Evolutionary conservation across 805 yeast species (phyloP).

Genomic region (Candida argentea): DNA sequence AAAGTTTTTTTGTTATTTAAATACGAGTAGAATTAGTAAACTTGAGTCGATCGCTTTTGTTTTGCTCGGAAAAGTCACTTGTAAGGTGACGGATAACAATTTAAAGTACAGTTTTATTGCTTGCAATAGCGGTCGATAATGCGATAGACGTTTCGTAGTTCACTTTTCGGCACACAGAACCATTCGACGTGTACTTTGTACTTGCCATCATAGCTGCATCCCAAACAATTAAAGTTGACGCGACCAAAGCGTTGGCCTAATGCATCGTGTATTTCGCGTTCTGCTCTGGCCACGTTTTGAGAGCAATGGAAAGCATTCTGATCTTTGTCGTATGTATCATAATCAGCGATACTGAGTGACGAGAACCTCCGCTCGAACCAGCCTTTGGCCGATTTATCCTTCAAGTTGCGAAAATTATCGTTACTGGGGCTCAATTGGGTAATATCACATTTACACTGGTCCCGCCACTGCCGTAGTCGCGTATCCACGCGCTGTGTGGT

Average conservation of each 20-base stretch:
- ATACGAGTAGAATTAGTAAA: too few relatives aligned
- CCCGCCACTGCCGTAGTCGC: conserved; percentile 43
- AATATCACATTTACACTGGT: conserved; percentile 39
- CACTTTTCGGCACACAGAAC: conserved; percentile 42
- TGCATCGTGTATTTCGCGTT: conserved; percentile 29
- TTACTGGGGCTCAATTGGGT: conserved; percentile 13
- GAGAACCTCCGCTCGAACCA: too few relatives aligned
- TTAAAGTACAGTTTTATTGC: not conserved
- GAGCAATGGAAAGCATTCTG: conserved; percentile 4
- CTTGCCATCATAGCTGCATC: conserved; percentile 19
- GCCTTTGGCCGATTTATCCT: not conserved
- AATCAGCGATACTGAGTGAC: too few relatives aligned
- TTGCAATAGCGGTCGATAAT: conserved; percentile 17
- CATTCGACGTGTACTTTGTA: conserved; percentile 42
- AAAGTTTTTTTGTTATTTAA: too few relatives aligned
- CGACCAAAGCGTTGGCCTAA: conserved; percentile 33
- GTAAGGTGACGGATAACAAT: not conserved
- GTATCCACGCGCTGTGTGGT: conserved; percentile 35
- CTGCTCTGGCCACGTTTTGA: conserved; percentile 24
- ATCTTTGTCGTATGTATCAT: not conserved
- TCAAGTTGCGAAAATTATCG: not conserved
- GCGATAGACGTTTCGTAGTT: conserved; percentile 20
- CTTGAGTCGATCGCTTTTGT: too few relatives aligned
- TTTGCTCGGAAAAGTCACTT: conserved; percentile 1
- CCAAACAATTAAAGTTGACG: conserved; percentile 40